A percentile compares a stretch with the other conserved stretches of the same genome.
Evolutionary conservation across 306 rosid species (phyloP).

Genomic region (Acacia confusa): DNA sequence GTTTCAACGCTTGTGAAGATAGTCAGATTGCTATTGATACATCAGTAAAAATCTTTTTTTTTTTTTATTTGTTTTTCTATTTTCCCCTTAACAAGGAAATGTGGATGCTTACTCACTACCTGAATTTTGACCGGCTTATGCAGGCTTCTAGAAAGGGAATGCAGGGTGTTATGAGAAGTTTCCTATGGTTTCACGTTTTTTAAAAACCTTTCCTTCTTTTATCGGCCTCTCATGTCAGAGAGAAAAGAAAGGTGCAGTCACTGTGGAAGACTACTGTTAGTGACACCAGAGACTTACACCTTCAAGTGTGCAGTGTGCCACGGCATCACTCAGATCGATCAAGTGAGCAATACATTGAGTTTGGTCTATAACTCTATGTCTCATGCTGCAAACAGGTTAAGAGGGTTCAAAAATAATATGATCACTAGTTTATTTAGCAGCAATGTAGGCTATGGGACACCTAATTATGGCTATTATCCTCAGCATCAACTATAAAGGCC

Average conservation of each 20-base stretch:
- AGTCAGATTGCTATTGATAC: constrained; percentile 65
- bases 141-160: constrained; percentile 47
- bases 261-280: constrained; percentile 41
- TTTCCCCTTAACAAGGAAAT: neutral
- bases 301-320: constrained; percentile 46
- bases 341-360: constrained; percentile 21
- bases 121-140: neutral
- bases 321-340: constrained; percentile 30
- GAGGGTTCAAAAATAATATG: constrained; percentile 34
- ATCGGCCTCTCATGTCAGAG: constrained; percentile 10
- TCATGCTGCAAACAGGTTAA: constrained; percentile 31
- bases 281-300: constrained; percentile 33
- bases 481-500: constrained; percentile 29
- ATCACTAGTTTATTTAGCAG: constrained; percentile 25
- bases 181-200: neutral
- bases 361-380: constrained; percentile 32
- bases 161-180: constrained; percentile 52
- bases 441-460: constrained; percentile 25
- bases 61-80: constrained; percentile 4
- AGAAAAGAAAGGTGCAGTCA: constrained; percentile 39
- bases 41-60: constrained; percentile 35
- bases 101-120: neutral
- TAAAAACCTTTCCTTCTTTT: neutral
- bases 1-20: constrained; percentile 71
- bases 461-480: constrained; percentile 3